Evolutionary conservation across 2,329 filamentous ascomycete species (phyloP).

Genomic region (Tricladium varicosporioides): DNA sequence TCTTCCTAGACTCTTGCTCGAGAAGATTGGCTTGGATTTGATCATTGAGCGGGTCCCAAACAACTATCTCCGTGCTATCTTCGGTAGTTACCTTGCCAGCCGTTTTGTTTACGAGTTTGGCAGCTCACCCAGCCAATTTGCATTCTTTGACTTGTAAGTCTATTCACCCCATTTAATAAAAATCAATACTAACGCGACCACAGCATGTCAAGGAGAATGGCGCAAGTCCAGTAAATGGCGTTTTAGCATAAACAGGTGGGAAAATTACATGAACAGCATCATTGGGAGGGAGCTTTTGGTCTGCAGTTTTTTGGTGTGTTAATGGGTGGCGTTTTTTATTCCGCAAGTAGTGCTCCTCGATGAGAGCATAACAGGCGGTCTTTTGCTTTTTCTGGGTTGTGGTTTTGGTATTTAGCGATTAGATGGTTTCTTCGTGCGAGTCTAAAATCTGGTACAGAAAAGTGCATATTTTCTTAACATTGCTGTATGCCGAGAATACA

Average conservation of each 20-base stretch:
- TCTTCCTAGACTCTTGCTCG: constrained; percentile 76
- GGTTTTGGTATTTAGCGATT: too few relatives aligned
- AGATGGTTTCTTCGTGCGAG: too few relatives aligned
- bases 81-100: constrained; percentile 91
- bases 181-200: constrained; percentile 22
- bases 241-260: neutral
- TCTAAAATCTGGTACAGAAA: too few relatives aligned
- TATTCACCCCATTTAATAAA: neutral
- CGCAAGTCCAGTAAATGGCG: constrained; percentile 39
- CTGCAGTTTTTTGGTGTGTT: too few relatives aligned
- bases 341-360: too few relatives aligned
- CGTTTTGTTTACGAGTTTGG: constrained; percentile 97
- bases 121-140: constrained; percentile 89
- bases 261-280: neutral
- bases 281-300: too few relatives aligned
- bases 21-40: constrained; percentile 88
- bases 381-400: too few relatives aligned
- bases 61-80: constrained; percentile 89
- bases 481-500: too few relatives aligned
- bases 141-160: constrained; percentile 96
- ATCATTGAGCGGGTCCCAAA: constrained; percentile 87
- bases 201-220: constrained; percentile 66
- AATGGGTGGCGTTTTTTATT: too few relatives aligned
- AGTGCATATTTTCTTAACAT: too few relatives aligned
- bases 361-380: too few relatives aligned